Evolutionary conservation across 805 yeast species (phyloP), one percentile per base, ranked within the genome.

Genomic region (Starmerella roubikii): DNA sequence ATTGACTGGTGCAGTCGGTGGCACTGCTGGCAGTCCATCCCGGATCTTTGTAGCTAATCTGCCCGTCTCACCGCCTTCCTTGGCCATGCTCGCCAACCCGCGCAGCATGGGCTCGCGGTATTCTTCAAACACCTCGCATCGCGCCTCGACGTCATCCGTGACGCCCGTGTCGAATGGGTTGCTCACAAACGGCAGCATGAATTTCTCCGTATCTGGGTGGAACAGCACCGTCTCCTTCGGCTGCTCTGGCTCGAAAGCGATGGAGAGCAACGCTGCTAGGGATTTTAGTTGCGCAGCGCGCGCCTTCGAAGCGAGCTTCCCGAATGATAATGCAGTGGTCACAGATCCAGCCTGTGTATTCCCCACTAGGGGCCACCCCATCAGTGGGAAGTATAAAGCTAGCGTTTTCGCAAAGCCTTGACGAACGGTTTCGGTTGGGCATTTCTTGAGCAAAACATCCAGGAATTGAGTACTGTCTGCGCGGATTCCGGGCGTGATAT

Each of bases 401-500:
- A 91, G 57, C 1, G 54, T 49, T 16, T 44, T 40, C 13, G 48
- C 42, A 27, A 51, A 52, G 13, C 54, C 52, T 13, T 39, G 41
- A 2, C 54, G 41, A 5, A 45, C 45, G 12, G 40, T 27, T 32
- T 43, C 42, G 18, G 31, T 21, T 1, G 53, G 49, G 21, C 47
- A 41, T 33, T 38, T 38, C 20, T 67, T 63, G n/a, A 84, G 55
- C 38, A 85, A 54, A 3, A 76, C 65, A 29, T 67, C 64, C 20
- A 86, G 60, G 49, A 79, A 81, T 41, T 68, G 71, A 0, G 88
- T 72, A 2, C 93, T 74, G 43, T 81, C 85, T 32, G 72, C 71
- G 39, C 94, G 69, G 21, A 91, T 75, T 3, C 73, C 74, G 1
- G 84, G 76, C 23, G 70, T 70, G 30, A 91, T 79, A 56, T 91